A percentile compares a stretch with the other conserved stretches of the same genome.
These are phyloP conservation scores for Crassisporium funariophilum DNA, from an alignment of 768 basidiomycete species.

Conservation along the genomic window DNA sequence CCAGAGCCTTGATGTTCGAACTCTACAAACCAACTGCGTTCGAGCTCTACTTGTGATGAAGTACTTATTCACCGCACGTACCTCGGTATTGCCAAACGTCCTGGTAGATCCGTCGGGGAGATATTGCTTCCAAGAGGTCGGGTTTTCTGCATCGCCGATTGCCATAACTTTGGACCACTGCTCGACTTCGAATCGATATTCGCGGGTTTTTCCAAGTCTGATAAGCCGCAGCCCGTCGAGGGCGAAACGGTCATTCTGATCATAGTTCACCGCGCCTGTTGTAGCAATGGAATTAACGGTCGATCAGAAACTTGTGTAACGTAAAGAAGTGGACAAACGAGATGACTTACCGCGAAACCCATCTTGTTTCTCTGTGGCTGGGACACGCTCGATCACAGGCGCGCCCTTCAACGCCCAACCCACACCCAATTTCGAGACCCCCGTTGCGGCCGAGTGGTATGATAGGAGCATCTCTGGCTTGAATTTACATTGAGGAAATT, in stretches of 20 bases:
- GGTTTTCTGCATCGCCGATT: neutral
- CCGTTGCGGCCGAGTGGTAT: neutral
- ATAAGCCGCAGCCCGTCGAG: slow-evolving; percentile 4
- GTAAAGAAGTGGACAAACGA: neutral
- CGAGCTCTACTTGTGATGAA: too few relatives aligned
- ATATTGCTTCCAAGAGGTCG: slow-evolving; percentile 2
- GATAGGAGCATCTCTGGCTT: neutral
- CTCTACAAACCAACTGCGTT: too few relatives aligned
- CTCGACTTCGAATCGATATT: slow-evolving; percentile 8
- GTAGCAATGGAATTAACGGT: too few relatives aligned
- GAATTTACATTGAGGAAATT: neutral
- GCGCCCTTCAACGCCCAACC: slow-evolving; percentile 4
- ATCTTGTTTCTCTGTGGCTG: neutral
- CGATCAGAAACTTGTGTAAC: too few relatives aligned
- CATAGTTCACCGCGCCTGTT: neutral
- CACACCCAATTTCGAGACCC: neutral
- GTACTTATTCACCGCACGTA: neutral
- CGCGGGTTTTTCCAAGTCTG: neutral
- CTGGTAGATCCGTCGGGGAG: slow-evolving; percentile 1
- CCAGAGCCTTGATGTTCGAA: neutral
- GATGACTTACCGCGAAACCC: neutral
- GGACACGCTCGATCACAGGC: slow-evolving; percentile 2
- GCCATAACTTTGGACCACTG: neutral
- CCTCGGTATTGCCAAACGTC: slow-evolving; percentile 1
- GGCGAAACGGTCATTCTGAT: slow-evolving; percentile 1